Conservation (phyloP, 352 stramenopile species). For the Elongisporangium prolatum region DNA sequence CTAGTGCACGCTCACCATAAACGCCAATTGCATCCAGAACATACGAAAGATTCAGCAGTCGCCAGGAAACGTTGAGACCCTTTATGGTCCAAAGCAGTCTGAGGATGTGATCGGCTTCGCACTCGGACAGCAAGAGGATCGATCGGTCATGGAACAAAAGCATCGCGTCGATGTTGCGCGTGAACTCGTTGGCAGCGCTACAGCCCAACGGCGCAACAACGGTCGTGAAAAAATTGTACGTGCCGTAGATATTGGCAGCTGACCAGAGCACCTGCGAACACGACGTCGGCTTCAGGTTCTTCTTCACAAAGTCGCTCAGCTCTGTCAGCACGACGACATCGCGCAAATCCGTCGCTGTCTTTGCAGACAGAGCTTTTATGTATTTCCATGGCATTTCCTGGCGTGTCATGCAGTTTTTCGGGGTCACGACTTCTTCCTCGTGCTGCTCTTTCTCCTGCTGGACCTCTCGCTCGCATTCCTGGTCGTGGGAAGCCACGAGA, state of each 20-base stretch:
- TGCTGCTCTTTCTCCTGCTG: conserved; percentile 35
- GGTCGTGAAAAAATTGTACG: conserved; percentile 40
- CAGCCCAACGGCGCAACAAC: not conserved
- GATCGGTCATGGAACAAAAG: conserved; percentile 36
- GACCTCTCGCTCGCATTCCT: conserved; percentile 56
- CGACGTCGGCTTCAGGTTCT: not conserved
- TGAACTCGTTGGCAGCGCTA: conserved; percentile 13
- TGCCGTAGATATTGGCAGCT: conserved; percentile 22
- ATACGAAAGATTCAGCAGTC: not conserved
- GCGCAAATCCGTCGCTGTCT: conserved; percentile 1
- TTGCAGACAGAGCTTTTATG: conserved; percentile 2
- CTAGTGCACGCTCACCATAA: not conserved
- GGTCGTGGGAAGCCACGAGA: conserved; percentile 28
- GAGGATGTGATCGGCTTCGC: conserved; percentile 34
- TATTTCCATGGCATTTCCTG: conserved; percentile 23
- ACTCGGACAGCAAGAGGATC: conserved; percentile 34
- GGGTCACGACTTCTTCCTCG: conserved; percentile 9
- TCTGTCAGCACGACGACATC: not conserved
- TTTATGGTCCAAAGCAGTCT: conserved; percentile 16
- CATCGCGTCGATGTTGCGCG: conserved; percentile 30
- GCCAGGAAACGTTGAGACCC: not conserved
- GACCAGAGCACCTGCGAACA: not conserved
- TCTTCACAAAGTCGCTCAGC: not conserved
- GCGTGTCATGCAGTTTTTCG: conserved; percentile 2
- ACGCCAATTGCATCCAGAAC: not conserved